These are phyloP conservation scores for Sextonia rubra DNA, from an alignment of 164 flowering plant genomes.

Conservation along the genomic window DNA sequence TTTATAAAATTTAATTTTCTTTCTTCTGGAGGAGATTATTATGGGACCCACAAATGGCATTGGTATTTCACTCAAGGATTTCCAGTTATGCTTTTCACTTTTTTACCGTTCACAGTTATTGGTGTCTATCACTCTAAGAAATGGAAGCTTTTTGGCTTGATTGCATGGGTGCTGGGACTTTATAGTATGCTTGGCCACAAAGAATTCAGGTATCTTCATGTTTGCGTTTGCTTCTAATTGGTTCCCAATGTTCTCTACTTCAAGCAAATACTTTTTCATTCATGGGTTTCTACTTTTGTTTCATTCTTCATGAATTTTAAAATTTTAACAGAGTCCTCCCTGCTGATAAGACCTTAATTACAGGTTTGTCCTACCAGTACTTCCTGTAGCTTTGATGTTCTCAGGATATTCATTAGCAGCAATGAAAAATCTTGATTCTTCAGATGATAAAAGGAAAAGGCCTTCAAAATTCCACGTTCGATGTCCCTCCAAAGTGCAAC, in stretches of 20 bases:
- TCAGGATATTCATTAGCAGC: slow-evolving; percentile 65
- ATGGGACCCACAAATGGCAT: slow-evolving; percentile 94
- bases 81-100: slow-evolving; percentile 72
- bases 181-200: slow-evolving; percentile 90
- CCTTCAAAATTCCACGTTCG: slow-evolving; percentile 15
- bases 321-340: background rate
- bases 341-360: slow-evolving; percentile 19
- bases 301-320: slow-evolving; percentile 7
- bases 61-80: slow-evolving; percentile 95
- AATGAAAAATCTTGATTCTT: slow-evolving; percentile 20
- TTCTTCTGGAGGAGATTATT: slow-evolving; percentile 90
- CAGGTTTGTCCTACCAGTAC: slow-evolving; percentile 95
- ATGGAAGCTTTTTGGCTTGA: slow-evolving; percentile 72
- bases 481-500: slow-evolving; percentile 29
- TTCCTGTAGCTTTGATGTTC: slow-evolving; percentile 84
- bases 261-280: background rate
- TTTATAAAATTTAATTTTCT: slow-evolving; percentile 87
- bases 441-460: slow-evolving; percentile 23
- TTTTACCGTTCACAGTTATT: slow-evolving; percentile 55
- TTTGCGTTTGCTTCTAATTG: background rate
- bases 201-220: slow-evolving; percentile 74
- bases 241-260: background rate
- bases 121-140: slow-evolving; percentile 58
- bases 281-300: background rate
- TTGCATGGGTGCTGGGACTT: slow-evolving; percentile 73